These are phyloP conservation scores for Fusarium abutilonis DNA, from an alignment of 2,329 filamentous ascomycete genomes.

Conservation along the genomic window DNA sequence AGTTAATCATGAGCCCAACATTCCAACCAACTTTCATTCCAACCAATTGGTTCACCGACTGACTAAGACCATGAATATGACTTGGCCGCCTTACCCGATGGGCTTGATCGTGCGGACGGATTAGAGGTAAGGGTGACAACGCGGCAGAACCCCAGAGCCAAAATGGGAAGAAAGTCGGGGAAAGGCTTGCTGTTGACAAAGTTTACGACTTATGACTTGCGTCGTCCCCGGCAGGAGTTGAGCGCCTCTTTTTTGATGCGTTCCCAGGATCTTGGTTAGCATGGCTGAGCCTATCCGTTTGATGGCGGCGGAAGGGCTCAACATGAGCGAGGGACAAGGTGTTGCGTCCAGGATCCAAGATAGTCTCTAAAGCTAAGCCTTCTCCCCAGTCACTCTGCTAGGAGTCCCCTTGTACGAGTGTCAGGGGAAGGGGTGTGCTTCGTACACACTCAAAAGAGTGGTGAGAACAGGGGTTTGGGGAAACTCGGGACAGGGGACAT, in stretches of 20 bases:
- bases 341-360: constrained; percentile 35
- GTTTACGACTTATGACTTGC: constrained; percentile 34
- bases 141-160: constrained; percentile 15
- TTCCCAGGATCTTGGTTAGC: constrained; percentile 48
- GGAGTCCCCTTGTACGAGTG: constrained; percentile 8
- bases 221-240: constrained; percentile 40
- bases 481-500: constrained; percentile 25
- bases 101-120: constrained; percentile 27
- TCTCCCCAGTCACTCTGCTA: constrained; percentile 26
- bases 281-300: constrained; percentile 50
- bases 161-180: constrained; percentile 25
- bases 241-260: constrained; percentile 44
- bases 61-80: constrained; percentile 25
- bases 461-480: constrained; percentile 23
- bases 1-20: constrained; percentile 19
- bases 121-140: constrained; percentile 22
- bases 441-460: constrained; percentile 5
- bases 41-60: constrained; percentile 34
- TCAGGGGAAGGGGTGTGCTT: constrained; percentile 33
- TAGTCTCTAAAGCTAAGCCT: constrained; percentile 31
- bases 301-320: constrained; percentile 47
- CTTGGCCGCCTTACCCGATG: constrained; percentile 38
- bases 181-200: constrained; percentile 33
- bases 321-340: constrained; percentile 30
- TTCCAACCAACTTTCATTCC: constrained; percentile 41